phyloP scores from a whole-genome alignment of 306 rosid genomes.

The Citrullus colocynthis region DNA sequence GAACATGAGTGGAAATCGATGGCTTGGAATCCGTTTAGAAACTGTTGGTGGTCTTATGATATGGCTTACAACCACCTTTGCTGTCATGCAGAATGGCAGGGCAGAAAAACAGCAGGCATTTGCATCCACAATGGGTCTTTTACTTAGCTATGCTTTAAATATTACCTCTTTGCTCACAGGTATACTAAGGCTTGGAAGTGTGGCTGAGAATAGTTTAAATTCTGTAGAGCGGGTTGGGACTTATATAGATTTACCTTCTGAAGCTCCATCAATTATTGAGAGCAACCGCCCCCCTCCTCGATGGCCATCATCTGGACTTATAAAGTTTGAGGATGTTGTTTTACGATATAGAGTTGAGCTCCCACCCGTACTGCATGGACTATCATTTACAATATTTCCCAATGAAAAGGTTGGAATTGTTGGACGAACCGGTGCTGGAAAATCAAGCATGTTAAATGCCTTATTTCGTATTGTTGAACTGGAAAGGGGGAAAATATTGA shows the following conservation, averaged over 20 bases:
- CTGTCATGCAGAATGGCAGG: constrained; percentile 39
- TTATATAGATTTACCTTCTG: constrained; percentile 73
- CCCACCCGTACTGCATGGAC: constrained; percentile 32
- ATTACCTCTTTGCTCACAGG: constrained; percentile 65
- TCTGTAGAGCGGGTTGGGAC: constrained; percentile 80
- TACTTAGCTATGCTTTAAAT: constrained; percentile 72
- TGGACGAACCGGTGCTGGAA: constrained; percentile 45
- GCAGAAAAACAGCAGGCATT: constrained; percentile 32
- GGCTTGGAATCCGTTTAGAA: constrained; percentile 39
- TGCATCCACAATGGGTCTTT: constrained; percentile 41
- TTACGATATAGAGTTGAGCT: constrained; percentile 40
- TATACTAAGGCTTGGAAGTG: constrained; percentile 62
- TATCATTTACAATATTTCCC: constrained; percentile 26
- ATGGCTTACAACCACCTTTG: constrained; percentile 41
- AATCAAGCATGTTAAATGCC: constrained; percentile 39
- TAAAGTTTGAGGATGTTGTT: constrained; percentile 28
- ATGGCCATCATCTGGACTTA: constrained; percentile 37
- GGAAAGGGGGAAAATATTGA: constrained; percentile 34
- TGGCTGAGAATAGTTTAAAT: constrained; percentile 36
- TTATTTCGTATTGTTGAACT: constrained; percentile 36
- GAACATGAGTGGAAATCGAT: constrained; percentile 34
- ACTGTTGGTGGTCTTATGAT: constrained; percentile 36
- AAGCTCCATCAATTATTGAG: constrained; percentile 27
- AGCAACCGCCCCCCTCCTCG: constrained; percentile 32
- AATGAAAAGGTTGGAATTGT: constrained; percentile 38